phyloP scores from a whole-genome alignment of 148 eudicot species.

The Heliamphora exappendiculata region DNA sequence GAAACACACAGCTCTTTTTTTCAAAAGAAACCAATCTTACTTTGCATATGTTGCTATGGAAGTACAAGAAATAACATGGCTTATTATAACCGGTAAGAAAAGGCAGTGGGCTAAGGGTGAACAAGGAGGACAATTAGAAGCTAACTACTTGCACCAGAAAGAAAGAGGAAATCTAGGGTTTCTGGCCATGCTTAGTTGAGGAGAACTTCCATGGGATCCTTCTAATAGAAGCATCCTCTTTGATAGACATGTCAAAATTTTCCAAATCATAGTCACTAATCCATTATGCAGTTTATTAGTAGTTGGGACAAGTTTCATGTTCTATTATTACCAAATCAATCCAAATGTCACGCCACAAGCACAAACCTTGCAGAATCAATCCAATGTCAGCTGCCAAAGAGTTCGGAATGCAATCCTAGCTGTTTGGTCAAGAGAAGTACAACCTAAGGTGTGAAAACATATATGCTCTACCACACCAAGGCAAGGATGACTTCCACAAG shows the following conservation, averaged over 20 bases:
- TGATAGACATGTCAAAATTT: not conserved
- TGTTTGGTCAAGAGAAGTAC: constrained; percentile 41
- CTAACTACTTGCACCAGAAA: not conserved
- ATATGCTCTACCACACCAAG: too few species aligned
- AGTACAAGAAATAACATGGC: too few species aligned
- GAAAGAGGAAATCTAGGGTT: not conserved
- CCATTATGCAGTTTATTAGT: not conserved
- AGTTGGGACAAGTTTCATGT: not conserved
- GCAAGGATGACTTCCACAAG: too few species aligned
- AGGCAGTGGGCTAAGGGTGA: not conserved
- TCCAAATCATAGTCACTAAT: not conserved
- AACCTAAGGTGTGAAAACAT: constrained; percentile 68
- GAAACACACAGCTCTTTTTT: not conserved
- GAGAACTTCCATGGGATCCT: constrained; percentile 3
- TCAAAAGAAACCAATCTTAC: too few species aligned
- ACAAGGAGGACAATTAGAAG: not conserved
- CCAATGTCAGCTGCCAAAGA: constrained; percentile 74
- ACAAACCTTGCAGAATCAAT: constrained; percentile 55
- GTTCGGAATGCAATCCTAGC: constrained; percentile 57
- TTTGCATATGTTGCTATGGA: too few species aligned
- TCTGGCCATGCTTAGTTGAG: not conserved
- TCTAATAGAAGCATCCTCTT: not conserved
- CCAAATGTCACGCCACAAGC: not conserved
- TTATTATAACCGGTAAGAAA: not conserved
- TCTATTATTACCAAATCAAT: not conserved